Evolutionary conservation across 768 basidiomycete genomes (phyloP).

Genomic region (Pleurotus djamor): DNA sequence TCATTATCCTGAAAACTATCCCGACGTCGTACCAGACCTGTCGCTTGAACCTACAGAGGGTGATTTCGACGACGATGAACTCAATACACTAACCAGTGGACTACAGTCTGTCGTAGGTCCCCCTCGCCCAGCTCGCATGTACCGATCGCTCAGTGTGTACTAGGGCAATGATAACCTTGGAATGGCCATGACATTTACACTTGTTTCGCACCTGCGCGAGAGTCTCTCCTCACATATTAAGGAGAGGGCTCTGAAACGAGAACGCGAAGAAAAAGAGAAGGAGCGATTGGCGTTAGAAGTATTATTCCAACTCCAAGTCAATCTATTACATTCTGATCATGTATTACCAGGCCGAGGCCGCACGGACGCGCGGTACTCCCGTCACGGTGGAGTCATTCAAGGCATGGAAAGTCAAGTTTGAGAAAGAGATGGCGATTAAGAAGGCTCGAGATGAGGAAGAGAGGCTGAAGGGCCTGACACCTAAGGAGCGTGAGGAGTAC

Average conservation of each 20-base stretch:
- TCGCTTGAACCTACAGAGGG: conserved; percentile 62
- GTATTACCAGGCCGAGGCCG: conserved; percentile 72
- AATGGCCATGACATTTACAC: conserved; percentile 98
- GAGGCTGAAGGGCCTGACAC: conserved; percentile 58
- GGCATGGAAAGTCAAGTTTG: conserved; percentile 81
- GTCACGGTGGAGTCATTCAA: conserved; percentile 83
- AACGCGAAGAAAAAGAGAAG: conserved; percentile 67
- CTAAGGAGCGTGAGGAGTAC: conserved; percentile 86
- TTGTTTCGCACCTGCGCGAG: conserved; percentile 85
- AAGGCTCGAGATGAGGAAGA: conserved; percentile 77
- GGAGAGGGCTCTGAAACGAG: conserved; percentile 50
- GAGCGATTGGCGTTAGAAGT: conserved; percentile 80
- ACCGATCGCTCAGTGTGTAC: not conserved
- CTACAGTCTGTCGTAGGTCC: conserved; percentile 55
- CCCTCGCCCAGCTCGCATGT: not conserved
- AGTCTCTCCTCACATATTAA: conserved; percentile 64
- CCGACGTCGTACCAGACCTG: conserved; percentile 77
- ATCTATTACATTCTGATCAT: conserved; percentile 7
- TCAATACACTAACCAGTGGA: conserved; percentile 50
- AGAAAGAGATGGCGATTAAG: conserved; percentile 58
- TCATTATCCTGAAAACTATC: conserved; percentile 80
- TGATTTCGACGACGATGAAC: conserved; percentile 55
- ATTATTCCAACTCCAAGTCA: conserved; percentile 10
- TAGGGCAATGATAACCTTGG: conserved; percentile 86
- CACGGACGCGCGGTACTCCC: conserved; percentile 86